These are phyloP conservation scores for Penicillium sp. DNA, from an alignment of 2,329 filamentous ascomycete species.

Conservation along the genomic window DNA sequence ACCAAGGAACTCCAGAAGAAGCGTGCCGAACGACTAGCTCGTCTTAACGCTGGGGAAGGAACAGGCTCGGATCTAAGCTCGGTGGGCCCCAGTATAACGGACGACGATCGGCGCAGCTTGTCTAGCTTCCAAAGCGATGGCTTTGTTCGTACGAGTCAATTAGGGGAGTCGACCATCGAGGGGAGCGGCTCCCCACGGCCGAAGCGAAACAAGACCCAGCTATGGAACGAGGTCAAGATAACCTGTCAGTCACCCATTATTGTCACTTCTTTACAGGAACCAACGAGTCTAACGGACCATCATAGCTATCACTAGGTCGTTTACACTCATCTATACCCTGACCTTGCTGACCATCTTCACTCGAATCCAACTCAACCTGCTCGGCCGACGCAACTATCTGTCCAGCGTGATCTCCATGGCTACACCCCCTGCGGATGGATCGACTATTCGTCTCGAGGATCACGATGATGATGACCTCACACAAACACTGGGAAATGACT, in stretches of 20 bases:
- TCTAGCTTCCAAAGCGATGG: constrained; percentile 63
- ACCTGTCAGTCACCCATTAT: too few species aligned
- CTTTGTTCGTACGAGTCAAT: too few species aligned
- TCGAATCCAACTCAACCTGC: constrained; percentile 89
- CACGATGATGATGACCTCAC: constrained; percentile 87
- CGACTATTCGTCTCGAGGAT: constrained; percentile 85
- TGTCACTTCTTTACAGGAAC: too few species aligned
- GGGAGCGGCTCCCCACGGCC: too few species aligned
- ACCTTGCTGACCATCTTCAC: constrained; percentile 84
- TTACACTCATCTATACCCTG: constrained; percentile 85
- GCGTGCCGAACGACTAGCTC: constrained; percentile 63
- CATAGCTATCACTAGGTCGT: constrained; percentile 83
- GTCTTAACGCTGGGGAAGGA: constrained; percentile 48
- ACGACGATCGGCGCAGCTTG: constrained; percentile 57
- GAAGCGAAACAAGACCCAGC: constrained; percentile 80
- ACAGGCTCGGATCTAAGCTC: constrained; percentile 51
- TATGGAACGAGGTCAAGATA: constrained; percentile 97
- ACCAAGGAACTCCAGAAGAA: constrained; percentile 90
- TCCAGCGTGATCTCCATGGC: constrained; percentile 90
- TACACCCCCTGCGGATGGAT: constrained; percentile 58
- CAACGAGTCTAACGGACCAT: too few species aligned
- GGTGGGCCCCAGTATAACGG: constrained; percentile 59
- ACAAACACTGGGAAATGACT: constrained; percentile 80
- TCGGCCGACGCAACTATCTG: constrained; percentile 88
- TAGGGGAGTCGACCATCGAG: too few species aligned